A percentile compares a stretch with the other conserved stretches of the same genome.
Evolutionary conservation across 2,329 filamentous ascomycete species (phyloP).

Genomic region (Pseudodiploospora longispora): DNA sequence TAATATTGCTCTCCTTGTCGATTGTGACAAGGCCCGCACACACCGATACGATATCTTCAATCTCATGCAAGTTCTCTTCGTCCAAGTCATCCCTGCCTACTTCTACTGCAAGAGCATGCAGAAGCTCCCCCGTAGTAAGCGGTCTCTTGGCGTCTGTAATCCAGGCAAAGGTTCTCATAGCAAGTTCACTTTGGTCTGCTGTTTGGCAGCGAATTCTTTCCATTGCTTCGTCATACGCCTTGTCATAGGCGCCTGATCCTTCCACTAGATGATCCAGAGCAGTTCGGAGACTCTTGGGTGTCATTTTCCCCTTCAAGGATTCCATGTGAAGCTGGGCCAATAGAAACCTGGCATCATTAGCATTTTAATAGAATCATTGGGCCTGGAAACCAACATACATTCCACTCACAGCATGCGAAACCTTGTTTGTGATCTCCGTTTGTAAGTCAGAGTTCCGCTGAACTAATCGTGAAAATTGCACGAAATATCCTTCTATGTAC

Average conservation of each 20-base stretch:
- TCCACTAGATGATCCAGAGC: not conserved
- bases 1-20: not conserved
- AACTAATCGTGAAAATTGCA: not conserved
- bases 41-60: not conserved
- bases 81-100: not conserved
- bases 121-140: constrained; percentile 1
- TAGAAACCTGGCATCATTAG: not conserved
- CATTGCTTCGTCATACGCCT: constrained; percentile 3
- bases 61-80: not conserved
- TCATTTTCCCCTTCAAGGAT: not conserved
- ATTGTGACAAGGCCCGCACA: constrained; percentile 3
- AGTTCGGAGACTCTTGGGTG: not conserved
- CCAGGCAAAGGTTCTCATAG: constrained; percentile 1
- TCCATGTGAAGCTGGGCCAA: not conserved
- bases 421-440: not conserved
- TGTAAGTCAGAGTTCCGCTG: not conserved
- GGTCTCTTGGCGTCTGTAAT: not conserved
- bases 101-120: not conserved
- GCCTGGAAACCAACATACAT: not conserved
- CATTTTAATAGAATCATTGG: not conserved
- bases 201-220: constrained; percentile 1
- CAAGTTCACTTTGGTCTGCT: not conserved
- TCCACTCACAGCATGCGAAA: not conserved
- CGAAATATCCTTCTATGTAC: not conserved
- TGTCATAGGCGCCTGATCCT: not conserved